phyloP scores from a whole-genome alignment of 345 rosid species.

The Eucalyptus urophylla region DNA sequence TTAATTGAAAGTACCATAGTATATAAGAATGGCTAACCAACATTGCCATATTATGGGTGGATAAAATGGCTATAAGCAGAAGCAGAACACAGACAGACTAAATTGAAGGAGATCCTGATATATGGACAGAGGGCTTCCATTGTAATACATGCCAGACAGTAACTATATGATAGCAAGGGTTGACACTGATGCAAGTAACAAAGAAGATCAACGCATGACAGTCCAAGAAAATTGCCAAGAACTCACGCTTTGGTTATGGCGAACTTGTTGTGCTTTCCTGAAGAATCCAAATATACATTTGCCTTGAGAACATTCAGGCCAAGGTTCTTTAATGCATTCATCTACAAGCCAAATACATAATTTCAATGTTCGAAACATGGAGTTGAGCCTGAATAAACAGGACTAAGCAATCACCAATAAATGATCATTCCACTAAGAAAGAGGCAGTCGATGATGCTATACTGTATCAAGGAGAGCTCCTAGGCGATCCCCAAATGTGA shows the following conservation, averaged over 20 bases:
- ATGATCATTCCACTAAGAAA: not conserved
- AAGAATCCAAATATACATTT: conserved; percentile 79
- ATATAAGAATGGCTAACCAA: not conserved
- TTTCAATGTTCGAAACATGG: not conserved
- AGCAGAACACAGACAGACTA: not conserved
- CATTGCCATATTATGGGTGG: not conserved
- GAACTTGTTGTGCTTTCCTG: conserved; percentile 91
- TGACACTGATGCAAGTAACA: not conserved
- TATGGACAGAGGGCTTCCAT: not conserved
- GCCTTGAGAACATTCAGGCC: conserved; percentile 94
- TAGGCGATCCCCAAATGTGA: conserved; percentile 96
- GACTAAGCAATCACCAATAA: not conserved
- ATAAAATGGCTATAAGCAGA: not conserved
- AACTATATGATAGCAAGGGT: not conserved
- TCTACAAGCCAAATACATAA: conserved; percentile 22
- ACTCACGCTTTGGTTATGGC: conserved; percentile 79
- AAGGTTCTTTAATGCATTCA: conserved; percentile 86
- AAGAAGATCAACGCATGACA: not conserved
- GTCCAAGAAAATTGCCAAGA: not conserved
- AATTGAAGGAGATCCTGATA: not conserved
- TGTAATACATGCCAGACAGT: not conserved
- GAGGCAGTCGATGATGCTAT: not conserved
- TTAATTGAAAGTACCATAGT: not conserved
- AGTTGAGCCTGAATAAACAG: not conserved
- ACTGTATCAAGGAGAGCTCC: conserved; percentile 97